Base-by-base conservation (phyloP, 2,329 filamentous ascomycete species). In the Chrysoporthe deuterocubensis region DNA sequence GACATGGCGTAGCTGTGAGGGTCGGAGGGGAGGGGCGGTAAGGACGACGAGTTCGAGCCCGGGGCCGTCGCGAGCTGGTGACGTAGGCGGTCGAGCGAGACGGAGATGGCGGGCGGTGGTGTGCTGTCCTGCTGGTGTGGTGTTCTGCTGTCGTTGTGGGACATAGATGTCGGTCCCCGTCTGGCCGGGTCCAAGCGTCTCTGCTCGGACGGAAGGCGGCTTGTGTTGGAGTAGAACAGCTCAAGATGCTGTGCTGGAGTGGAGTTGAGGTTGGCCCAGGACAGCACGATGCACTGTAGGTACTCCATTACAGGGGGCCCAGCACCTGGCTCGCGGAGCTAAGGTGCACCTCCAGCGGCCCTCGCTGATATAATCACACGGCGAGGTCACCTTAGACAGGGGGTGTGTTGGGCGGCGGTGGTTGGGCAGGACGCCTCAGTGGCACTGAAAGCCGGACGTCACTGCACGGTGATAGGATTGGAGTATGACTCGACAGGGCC, bases 1-100 rank as follows among this genome's bases (percentile, higher is more conserved):
- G 80, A 73, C 58, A 73, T 71, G 48, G 61, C 57, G 57, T 16
- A 9, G 42, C 21, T 7, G 34, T 14, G 34, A 43, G 46, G 26
- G n/a, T 26, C 21, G 40, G n/a, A 14, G n/a, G 46, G 32, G 65
- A n/a, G 13, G 56, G 44, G 56, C 5, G 26, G 7, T 11, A 5
- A 9, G 34, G 40, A 32, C 26, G 65, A 18, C 26, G 65, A 18
- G 59, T 18, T 61, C 11, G 59, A 46, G n/a, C 42, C 16, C 26
- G 43, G 26, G 8, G 37, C 4, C 48, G 65, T 52, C 16, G 57
- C 50, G 58, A 56, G 52, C 42, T 18, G 34, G 43, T 64, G 65
- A 21, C 59, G 48, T 46, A 43, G 56, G 26, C 37, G 32, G 18
- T 58, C 8, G 57, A 62, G 64, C 37, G 60, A 61, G 63, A 63